These are phyloP conservation scores for Hura crepitans DNA, from an alignment of 441 rosid species.

Conservation along the genomic window DNA sequence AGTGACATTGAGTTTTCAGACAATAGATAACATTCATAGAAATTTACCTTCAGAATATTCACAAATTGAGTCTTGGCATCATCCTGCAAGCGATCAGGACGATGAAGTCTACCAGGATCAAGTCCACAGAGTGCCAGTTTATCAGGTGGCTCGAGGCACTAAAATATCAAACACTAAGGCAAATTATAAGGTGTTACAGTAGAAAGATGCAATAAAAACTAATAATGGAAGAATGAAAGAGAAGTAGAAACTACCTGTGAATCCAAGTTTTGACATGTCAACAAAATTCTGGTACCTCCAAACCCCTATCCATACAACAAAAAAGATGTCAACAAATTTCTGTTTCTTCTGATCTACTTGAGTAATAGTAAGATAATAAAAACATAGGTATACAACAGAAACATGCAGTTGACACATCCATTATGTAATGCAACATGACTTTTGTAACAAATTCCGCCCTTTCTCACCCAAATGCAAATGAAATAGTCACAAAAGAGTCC, in stretches of 20 bases:
- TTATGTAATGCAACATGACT: neutral
- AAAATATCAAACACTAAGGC: conserved; percentile 21
- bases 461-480: conserved; percentile 7
- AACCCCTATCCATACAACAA: conserved; percentile 51
- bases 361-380: conserved; percentile 7
- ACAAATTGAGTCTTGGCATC: conserved; percentile 43
- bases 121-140: conserved; percentile 75
- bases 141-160: conserved; percentile 72
- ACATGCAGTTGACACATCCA: neutral
- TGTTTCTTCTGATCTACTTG: too few relatives aligned
- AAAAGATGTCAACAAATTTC: conserved; percentile 12
- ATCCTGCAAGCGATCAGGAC: conserved; percentile 82
- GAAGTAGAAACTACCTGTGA: conserved; percentile 53
- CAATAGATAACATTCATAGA: conserved; percentile 14
- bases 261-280: conserved; percentile 61
- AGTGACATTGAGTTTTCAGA: neutral
- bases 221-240: conserved; percentile 17
- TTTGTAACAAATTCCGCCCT: neutral
- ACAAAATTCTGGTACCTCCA: conserved; percentile 55
- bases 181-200: conserved; percentile 15
- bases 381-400: neutral
- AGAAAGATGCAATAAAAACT: conserved; percentile 16
- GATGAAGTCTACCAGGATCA: conserved; percentile 65
- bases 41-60: conserved; percentile 63
- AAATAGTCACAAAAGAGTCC: neutral